Conservation (phyloP, 2,329 filamentous ascomycete species). For the Chaetomiaceae sp. region DNA sequence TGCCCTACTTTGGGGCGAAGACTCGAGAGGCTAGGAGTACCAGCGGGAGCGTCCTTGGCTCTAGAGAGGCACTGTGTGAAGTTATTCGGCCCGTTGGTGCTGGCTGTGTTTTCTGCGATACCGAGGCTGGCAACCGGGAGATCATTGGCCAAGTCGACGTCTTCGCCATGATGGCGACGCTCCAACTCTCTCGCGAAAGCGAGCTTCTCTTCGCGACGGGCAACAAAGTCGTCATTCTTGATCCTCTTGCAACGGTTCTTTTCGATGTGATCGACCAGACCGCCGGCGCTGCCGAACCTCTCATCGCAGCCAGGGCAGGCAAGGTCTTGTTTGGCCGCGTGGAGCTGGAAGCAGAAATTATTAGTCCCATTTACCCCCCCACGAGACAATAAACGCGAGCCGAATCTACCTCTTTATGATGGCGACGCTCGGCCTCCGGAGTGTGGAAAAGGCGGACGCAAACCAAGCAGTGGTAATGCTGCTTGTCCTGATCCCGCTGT, state of each 20-base stretch:
- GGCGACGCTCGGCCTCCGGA: background rate
- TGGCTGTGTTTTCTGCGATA: background rate
- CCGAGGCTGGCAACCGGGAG: background rate
- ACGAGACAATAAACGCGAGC: background rate
- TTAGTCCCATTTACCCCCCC: background rate
- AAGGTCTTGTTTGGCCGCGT: slow-evolving; percentile 30
- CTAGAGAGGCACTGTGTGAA: slow-evolving; percentile 13
- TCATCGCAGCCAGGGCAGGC: slow-evolving; percentile 44
- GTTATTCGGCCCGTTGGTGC: background rate
- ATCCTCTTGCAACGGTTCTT: slow-evolving; percentile 37
- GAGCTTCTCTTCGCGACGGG: slow-evolving; percentile 31
- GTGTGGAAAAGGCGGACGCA: slow-evolving; percentile 12
- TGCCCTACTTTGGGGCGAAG: slow-evolving; percentile 2
- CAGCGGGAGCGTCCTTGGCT: background rate
- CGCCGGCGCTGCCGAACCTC: slow-evolving; percentile 36
- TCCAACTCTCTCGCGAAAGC: slow-evolving; percentile 19
- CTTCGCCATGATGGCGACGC: slow-evolving; percentile 6
- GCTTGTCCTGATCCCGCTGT: slow-evolving; percentile 3
- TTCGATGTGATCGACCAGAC: slow-evolving; percentile 46
- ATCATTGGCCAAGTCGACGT: background rate
- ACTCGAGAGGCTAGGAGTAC: slow-evolving; percentile 1
- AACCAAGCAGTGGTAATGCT: slow-evolving; percentile 14
- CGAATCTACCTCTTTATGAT: slow-evolving; percentile 1
- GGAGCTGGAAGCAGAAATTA: slow-evolving; percentile 3
- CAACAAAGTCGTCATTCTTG: slow-evolving; percentile 31